These are phyloP conservation scores for Crassisporium funariophilum DNA, from an alignment of 768 basidiomycete genomes.

Conservation along the genomic window DNA sequence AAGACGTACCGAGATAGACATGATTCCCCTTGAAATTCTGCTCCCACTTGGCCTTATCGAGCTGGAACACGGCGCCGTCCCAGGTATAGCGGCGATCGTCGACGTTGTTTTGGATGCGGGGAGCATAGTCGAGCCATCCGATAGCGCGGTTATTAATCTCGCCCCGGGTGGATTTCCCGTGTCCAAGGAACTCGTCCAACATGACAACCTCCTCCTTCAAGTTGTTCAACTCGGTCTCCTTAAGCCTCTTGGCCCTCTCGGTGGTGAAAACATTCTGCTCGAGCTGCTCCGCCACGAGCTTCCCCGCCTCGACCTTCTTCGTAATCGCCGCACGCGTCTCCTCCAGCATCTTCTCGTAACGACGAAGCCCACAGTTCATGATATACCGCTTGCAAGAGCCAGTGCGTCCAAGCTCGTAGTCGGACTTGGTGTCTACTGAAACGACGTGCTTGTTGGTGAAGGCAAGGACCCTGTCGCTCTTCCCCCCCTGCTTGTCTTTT, in stretches of 20 bases:
- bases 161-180: too few relatives aligned
- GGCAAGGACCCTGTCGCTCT: conserved; percentile 12
- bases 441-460: conserved; percentile 11
- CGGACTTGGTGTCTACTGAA: conserved; percentile 16
- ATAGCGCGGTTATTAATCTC: too few relatives aligned
- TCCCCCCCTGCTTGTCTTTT: conserved; percentile 10
- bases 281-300: too few relatives aligned
- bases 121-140: conserved; percentile 32
- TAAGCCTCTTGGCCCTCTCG: too few relatives aligned
- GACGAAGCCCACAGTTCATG: too few relatives aligned
- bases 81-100: conserved; percentile 25
- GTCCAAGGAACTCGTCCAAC: too few relatives aligned
- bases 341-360: too few relatives aligned
- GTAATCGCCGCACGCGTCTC: too few relatives aligned
- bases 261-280: too few relatives aligned
- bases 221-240: too few relatives aligned
- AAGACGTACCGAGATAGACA: conserved; percentile 15
- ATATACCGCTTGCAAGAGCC: conserved; percentile 16
- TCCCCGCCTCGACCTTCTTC: too few relatives aligned
- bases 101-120: conserved; percentile 21
- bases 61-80: conserved; percentile 25
- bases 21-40: conserved; percentile 15
- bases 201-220: too few relatives aligned
- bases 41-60: conserved; percentile 20
- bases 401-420: conserved; percentile 21